Evolutionary conservation across 345 rosid species (phyloP).

Genomic region (Murraya paniculata): DNA sequence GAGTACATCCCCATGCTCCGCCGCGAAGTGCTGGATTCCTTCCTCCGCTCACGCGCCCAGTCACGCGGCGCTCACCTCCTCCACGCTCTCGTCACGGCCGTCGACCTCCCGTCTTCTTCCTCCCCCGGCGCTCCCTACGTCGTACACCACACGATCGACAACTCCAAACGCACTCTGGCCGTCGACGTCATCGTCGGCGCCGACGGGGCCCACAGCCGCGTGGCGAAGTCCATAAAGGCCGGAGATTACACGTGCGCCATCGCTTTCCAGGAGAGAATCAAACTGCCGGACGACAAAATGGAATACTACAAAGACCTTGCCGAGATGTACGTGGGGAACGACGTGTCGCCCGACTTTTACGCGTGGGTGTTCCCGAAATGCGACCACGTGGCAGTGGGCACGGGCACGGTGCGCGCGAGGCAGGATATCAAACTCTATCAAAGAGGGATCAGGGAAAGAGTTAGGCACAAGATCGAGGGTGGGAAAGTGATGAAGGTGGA

Average conservation of each 20-base stretch:
- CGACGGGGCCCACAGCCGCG: constrained; percentile 67
- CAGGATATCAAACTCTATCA: constrained; percentile 42
- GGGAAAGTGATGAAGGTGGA: constrained; percentile 63
- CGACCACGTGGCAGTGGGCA: constrained; percentile 79
- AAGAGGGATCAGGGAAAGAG: constrained; percentile 48
- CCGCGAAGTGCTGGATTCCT: constrained; percentile 68
- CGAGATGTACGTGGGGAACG: constrained; percentile 67
- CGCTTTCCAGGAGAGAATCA: constrained; percentile 70
- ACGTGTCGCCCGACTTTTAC: constrained; percentile 78
- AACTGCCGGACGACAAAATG: constrained; percentile 59
- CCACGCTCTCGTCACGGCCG: constrained; percentile 49
- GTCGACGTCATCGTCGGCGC: constrained; percentile 63
- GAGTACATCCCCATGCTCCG: constrained; percentile 74
- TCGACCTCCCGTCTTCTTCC: constrained; percentile 36
- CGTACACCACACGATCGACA: constrained; percentile 43
- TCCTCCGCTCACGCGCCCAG: constrained; percentile 57
- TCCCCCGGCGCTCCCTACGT: constrained; percentile 42
- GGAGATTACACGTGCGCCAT: constrained; percentile 58
- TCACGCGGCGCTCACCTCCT: constrained; percentile 48
- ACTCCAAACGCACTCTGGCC: constrained; percentile 30
- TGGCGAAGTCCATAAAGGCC: constrained; percentile 53
- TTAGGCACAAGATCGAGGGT: constrained; percentile 40
- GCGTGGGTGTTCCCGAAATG: constrained; percentile 77
- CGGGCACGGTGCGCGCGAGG: constrained; percentile 49
- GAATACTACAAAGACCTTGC: constrained; percentile 56